Base-by-base conservation (phyloP, 768 basidiomycete genomes). In the Lentinus tigrinus region DNA sequence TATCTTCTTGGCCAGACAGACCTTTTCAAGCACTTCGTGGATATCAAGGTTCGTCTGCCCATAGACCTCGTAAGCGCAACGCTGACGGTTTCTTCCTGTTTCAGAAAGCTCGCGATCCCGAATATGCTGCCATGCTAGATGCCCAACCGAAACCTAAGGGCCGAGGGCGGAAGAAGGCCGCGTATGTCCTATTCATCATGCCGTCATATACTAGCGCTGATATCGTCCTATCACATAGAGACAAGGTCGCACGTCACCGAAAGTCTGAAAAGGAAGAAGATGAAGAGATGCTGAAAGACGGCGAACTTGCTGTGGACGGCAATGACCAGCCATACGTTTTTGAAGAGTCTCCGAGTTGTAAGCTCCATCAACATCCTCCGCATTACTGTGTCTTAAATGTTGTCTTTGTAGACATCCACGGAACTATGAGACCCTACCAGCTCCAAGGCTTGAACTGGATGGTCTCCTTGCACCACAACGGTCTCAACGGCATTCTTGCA, bases 251-350 rank as follows among this genome's bases (percentile, higher is more conserved):
- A 26, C 88, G 95, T 10, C 93, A 95, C 68, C 85, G 96, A 53
- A 97, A 95, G 72, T 95, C 93, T 0, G 97, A 99, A 73, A 97
- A 97, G 74, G 97, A 99, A 68, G 97, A 98, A 71, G 97, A 98
- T 54, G 95, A 96, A 62, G 96, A 99, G 73, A 67, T 99, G 67
- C 73, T 98, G 40, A 91, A 94, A 67, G 92, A 92, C 47, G 89
- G 88, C 7, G 91, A 93, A 64, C 78, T 86, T 37, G 89, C 84
- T 17, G 85, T 82, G 9, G 89, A 87, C 56, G 92, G 91, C 3
- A 85, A 88, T 62, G 94, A 97, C 65, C 90, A 95, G 60, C 91
- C 95, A 0, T 93, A 86, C 63, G 93, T 98, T 4, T 99, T 98
- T 58, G 95, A 98, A 67, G 87, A 94, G 63, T 95, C 93, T 0